Percentiles rank a stretch among this genome's conserved stretches.
Conservation (phyloP, 73 alveolate species). For the Paramecium tetraurelia region DNA sequence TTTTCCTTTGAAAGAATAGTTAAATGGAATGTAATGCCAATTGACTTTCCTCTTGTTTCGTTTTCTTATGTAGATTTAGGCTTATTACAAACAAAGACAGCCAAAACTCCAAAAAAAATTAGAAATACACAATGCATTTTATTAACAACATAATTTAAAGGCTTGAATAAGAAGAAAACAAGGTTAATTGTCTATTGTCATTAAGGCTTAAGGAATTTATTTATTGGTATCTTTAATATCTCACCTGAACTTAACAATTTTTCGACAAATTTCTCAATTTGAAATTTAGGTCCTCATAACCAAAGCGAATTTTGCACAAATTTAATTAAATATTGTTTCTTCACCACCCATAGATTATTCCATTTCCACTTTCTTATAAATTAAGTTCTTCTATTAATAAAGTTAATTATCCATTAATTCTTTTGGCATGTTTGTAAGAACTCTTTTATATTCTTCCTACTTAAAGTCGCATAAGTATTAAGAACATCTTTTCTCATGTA, state of each 20-base stretch:
- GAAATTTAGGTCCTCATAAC: background rate
- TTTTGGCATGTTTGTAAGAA: background rate
- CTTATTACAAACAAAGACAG: no score
- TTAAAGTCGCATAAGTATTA: background rate
- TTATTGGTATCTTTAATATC: background rate
- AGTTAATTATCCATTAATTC: background rate
- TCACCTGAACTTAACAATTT: background rate
- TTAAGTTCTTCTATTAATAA: background rate
- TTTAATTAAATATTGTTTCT: background rate
- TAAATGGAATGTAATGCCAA: no score
- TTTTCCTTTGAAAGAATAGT: no score
- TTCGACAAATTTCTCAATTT: background rate
- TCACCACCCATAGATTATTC: background rate
- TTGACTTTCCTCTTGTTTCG: no score
- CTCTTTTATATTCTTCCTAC: background rate
- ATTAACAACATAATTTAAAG: no score
- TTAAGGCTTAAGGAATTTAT: background rate
- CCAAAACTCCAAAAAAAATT: no score
- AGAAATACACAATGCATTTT: no score
- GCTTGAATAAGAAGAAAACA: background rate
- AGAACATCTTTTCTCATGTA: background rate
- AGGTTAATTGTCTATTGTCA: background rate
- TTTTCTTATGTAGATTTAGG: no score
- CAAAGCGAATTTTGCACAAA: background rate
- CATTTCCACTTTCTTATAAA: constrained; percentile 47